Conservation (phyloP, 495 filamentous ascomycete species). For the Penicillium ochrochloron region DNA sequence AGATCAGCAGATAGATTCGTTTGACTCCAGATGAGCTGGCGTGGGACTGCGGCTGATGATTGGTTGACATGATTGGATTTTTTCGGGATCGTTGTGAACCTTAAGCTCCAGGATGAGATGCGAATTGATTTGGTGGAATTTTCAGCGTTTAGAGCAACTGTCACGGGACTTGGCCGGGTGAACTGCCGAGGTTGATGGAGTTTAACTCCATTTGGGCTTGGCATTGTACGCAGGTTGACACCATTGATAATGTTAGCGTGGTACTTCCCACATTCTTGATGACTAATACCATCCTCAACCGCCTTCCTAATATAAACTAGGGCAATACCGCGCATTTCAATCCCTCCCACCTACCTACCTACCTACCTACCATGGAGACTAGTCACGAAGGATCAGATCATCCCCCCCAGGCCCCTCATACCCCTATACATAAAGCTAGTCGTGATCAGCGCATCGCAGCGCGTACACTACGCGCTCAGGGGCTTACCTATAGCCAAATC, state of each 20-base stretch:
- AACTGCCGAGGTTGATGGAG: neutral
- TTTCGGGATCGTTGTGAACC: neutral
- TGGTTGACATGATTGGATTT: neutral
- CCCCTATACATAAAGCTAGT: neutral
- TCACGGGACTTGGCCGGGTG: neutral
- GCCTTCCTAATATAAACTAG: neutral
- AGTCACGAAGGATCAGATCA: neutral
- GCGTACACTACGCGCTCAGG: no score
- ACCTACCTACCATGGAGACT: neutral
- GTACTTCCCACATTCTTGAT: neutral
- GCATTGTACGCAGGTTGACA: no score
- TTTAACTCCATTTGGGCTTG: neutral
- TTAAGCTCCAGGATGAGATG: neutral
- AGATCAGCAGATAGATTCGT: slow-evolving; percentile 65
- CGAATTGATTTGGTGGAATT: neutral
- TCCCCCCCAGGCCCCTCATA: neutral
- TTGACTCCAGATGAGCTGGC: neutral
- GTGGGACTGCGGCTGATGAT: neutral
- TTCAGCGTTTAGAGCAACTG: neutral
- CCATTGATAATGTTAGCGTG: neutral
- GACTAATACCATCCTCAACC: slow-evolving; percentile 1
- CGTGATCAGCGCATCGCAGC: slow-evolving; percentile 12
- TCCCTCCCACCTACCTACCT: no score
- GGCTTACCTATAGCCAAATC: no score
- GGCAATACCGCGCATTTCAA: no score